These are phyloP conservation scores for Aspergillus cristatus DNA, from an alignment of 495 filamentous ascomycete species.

Conservation along the genomic window DNA sequence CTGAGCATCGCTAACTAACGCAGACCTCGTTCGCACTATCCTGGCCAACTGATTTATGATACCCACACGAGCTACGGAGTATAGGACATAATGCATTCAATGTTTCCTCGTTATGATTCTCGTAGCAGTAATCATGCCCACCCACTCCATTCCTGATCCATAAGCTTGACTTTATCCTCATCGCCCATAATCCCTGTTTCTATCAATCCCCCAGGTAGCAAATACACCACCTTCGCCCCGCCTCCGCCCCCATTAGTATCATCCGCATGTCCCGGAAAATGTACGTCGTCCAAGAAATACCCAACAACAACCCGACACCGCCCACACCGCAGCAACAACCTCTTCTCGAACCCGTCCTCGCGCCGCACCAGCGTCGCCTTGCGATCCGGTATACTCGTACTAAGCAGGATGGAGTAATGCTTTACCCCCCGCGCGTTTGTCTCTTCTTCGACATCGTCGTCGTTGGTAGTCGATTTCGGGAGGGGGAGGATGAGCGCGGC, in stretches of 20 bases:
- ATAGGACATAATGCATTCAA: constrained; percentile 5
- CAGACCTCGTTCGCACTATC: constrained; percentile 88
- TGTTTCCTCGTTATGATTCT: no score
- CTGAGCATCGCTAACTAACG: no score
- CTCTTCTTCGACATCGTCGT: constrained; percentile 4
- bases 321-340: constrained; percentile 49
- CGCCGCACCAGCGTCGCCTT: constrained; percentile 47
- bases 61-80: constrained; percentile 7
- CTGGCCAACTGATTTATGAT: constrained; percentile 66
- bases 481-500: constrained; percentile 21
- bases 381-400: constrained; percentile 36
- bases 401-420: constrained; percentile 42
- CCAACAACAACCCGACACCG: constrained; percentile 56
- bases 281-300: constrained; percentile 42
- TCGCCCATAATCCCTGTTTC: constrained; percentile 35
- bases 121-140: constrained; percentile 8
- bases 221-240: constrained; percentile 44
- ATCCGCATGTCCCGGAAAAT: constrained; percentile 16
- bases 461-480: neutral
- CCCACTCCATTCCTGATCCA: constrained; percentile 25
- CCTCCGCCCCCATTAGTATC: constrained; percentile 14
- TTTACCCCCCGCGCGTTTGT: constrained; percentile 3
- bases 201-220: constrained; percentile 47
- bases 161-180: constrained; percentile 11
- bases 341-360: constrained; percentile 67